Percentiles rank a stretch among this genome's conserved stretches.
These are phyloP conservation scores for Cyanidioschyzon merolae DNA, from an alignment of 23 red algal genomes.

Conservation along the genomic window DNA sequence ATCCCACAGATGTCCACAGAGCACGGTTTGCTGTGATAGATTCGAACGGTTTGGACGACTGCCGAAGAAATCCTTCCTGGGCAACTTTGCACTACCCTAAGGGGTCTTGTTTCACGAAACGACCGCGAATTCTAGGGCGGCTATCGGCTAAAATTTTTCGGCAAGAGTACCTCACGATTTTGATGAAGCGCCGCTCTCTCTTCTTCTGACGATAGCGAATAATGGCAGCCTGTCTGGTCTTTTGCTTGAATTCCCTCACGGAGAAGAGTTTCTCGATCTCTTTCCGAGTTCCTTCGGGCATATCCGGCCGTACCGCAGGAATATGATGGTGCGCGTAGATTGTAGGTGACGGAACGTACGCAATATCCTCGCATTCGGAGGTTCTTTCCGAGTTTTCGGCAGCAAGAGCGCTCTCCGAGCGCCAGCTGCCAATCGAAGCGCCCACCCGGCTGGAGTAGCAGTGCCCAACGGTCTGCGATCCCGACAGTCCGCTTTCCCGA, in stretches of 20 bases:
- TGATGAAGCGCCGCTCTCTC: constrained; percentile 61
- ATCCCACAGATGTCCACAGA: no score
- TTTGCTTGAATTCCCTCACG: constrained; percentile 82
- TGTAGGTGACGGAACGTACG: constrained; percentile 3
- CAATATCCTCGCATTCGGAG: background rate
- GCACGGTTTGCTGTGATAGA: background rate
- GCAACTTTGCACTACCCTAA: background rate
- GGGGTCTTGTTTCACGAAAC: constrained; percentile 53
- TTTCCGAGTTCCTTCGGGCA: constrained; percentile 19
- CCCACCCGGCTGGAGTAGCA: background rate
- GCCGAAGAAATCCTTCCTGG: background rate
- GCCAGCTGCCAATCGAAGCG: background rate
- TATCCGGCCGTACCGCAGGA: background rate
- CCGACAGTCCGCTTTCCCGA: background rate
- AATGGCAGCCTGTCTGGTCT: constrained; percentile 64
- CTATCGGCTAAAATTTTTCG: constrained; percentile 71
- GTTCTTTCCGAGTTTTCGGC: background rate
- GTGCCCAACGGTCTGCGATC: background rate
- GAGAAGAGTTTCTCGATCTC: constrained; percentile 66
- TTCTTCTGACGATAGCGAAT: constrained; percentile 84
- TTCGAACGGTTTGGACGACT: background rate
- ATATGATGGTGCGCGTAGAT: background rate
- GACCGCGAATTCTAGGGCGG: constrained; percentile 61
- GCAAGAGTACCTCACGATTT: constrained; percentile 68
- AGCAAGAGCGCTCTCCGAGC: background rate